phyloP scores from a whole-genome alignment of 164 flowering plant genomes.

The Umbellularia californica region DNA sequence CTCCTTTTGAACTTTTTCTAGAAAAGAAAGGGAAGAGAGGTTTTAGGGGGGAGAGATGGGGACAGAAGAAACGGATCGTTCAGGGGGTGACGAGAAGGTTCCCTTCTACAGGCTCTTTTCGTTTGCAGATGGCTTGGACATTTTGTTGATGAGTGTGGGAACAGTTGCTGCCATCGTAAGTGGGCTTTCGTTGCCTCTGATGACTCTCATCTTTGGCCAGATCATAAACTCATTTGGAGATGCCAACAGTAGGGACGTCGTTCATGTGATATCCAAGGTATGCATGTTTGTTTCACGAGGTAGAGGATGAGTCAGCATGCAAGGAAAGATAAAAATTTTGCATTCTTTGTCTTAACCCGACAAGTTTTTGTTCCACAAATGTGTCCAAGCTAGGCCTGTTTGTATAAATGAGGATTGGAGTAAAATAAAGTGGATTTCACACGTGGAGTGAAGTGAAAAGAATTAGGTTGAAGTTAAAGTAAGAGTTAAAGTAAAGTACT shows the following conservation, averaged over 20 bases:
- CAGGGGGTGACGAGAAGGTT: constrained; percentile 5
- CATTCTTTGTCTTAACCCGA: no score
- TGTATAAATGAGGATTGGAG: no score
- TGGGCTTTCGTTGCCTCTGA: constrained; percentile 38
- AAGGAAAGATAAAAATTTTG: no score
- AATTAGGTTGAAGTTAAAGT: no score
- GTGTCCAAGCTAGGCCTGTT: no score
- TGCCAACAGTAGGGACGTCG: constrained; percentile 12
- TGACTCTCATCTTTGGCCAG: constrained; percentile 43
- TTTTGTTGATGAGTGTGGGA: constrained; percentile 28
- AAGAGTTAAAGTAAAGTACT: no score
- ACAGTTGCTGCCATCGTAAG: constrained; percentile 37
- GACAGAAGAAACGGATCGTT: not conserved
- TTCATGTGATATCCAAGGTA: constrained; percentile 40
- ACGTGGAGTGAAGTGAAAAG: no score
- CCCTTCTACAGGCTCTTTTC: constrained; percentile 25
- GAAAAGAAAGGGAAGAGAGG: not conserved
- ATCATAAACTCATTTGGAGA: constrained; percentile 32
- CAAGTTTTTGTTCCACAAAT: no score
- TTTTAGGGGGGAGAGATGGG: not conserved
- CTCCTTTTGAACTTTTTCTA: no score
- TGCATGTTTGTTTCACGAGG: not conserved
- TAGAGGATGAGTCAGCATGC: no score
- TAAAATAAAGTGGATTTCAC: no score
- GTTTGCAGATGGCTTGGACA: constrained; percentile 19